Evolutionary conservation across 805 yeast genomes (phyloP).

Genomic region (Saccharomycopsis olivae): DNA sequence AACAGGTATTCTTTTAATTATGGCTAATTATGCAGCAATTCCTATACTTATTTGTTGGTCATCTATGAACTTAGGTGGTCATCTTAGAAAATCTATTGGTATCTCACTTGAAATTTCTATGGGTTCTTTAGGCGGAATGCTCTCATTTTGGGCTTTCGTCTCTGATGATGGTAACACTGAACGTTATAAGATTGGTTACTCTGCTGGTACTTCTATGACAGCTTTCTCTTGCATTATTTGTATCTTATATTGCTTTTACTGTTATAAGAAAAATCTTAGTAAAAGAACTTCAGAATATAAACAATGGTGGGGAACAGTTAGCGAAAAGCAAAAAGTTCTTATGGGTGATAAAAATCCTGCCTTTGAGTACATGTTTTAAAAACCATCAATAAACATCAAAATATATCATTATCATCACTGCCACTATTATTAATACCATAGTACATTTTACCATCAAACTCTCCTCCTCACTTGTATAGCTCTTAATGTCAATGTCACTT

Average conservation of each 20-base stretch:
- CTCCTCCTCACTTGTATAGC: too few species aligned
- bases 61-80: conserved; percentile 44
- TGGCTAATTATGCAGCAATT: conserved; percentile 49
- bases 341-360: conserved; percentile 25
- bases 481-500: too few species aligned
- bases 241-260: conserved; percentile 19
- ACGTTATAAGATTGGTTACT: conserved; percentile 25
- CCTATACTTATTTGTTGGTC: conserved; percentile 60
- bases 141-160: conserved; percentile 48
- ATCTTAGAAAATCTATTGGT: conserved; percentile 45
- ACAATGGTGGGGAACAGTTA: conserved; percentile 22
- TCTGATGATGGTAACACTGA: conserved; percentile 30
- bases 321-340: conserved; percentile 24
- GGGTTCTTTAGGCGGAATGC: conserved; percentile 63
- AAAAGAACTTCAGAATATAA: conserved; percentile 22
- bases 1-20: conserved; percentile 22
- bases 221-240: conserved; percentile 27
- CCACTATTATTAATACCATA: too few species aligned
- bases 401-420: too few species aligned
- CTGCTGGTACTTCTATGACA: conserved; percentile 35
- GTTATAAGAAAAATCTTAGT: not conserved
- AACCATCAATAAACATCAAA: too few species aligned
- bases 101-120: conserved; percentile 56
- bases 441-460: too few species aligned
- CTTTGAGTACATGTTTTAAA: conserved; percentile 1